Conservation (phyloP, 768 basidiomycete species). For the Xerocomellus chrysenteron region DNA sequence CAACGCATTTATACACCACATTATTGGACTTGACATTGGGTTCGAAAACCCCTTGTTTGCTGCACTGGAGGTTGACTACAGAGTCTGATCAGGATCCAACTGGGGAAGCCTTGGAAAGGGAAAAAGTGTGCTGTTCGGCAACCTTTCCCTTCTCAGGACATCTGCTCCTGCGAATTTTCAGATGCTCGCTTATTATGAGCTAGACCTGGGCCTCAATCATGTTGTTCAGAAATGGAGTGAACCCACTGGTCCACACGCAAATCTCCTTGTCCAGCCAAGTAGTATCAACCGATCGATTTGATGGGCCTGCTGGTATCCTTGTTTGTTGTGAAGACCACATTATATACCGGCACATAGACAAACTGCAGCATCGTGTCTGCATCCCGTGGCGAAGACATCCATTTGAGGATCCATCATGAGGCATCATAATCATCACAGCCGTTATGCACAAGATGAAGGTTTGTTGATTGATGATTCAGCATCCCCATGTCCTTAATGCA, state of each 20-base stretch:
- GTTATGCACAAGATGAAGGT: conserved; percentile 99
- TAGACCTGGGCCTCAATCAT: conserved; percentile 96
- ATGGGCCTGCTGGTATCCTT: conserved; percentile 96
- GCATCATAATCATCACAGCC: conserved; percentile 86
- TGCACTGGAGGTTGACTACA: too few species aligned
- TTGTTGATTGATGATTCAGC: conserved; percentile 1
- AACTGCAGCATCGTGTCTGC: conserved; percentile 87
- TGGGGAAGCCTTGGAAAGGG: too few species aligned
- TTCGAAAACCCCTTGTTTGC: too few species aligned
- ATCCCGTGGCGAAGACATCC: too few species aligned
- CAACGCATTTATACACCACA: too few species aligned
- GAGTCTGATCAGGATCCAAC: too few species aligned
- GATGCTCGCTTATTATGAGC: conserved; percentile 35
- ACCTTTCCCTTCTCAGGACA: background rate
- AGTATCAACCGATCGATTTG: conserved; percentile 87
- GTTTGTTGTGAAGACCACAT: conserved; percentile 98
- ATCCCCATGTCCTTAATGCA: conserved; percentile 4
- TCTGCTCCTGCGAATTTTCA: background rate
- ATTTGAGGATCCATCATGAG: conserved; percentile 56
- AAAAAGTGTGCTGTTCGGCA: too few species aligned
- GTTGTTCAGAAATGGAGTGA: conserved; percentile 99
- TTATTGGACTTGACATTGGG: too few species aligned
- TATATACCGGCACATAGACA: conserved; percentile 95
- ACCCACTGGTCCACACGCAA: conserved; percentile 91
- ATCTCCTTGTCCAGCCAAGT: conserved; percentile 92